Percentiles rank a stretch among this genome's conserved stretches.
Evolutionary conservation across 2,329 filamentous ascomycete genomes (phyloP).

Genomic region (Coniochaeta pulveracea): DNA sequence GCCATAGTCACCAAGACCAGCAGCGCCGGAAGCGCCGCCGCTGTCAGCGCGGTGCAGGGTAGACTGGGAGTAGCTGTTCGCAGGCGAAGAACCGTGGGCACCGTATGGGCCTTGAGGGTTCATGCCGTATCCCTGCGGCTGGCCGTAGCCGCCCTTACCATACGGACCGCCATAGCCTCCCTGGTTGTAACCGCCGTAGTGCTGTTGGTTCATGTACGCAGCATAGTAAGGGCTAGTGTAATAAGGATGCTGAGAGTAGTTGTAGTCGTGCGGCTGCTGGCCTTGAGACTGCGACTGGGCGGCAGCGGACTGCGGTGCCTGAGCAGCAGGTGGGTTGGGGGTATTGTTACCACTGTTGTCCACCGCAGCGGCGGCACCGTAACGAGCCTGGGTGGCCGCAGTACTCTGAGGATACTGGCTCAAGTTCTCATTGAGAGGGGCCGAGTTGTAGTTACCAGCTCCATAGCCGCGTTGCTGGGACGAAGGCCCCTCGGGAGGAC

Average conservation of each 20-base stretch:
- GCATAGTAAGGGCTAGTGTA: slow-evolving; percentile 52
- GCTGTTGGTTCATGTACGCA: slow-evolving; percentile 43
- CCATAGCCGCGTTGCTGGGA: slow-evolving; percentile 49
- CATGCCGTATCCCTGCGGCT: slow-evolving; percentile 43
- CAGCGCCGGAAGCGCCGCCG: slow-evolving; percentile 30
- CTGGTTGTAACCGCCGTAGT: slow-evolving; percentile 39
- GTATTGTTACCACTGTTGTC: slow-evolving; percentile 88
- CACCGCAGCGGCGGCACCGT: slow-evolving; percentile 32
- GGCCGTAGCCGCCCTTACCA: slow-evolving; percentile 42
- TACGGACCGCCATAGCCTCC: slow-evolving; percentile 41
- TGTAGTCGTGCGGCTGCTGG: slow-evolving; percentile 33
- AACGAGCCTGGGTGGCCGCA: slow-evolving; percentile 51
- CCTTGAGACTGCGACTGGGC: slow-evolving; percentile 24
- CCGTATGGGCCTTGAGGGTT: slow-evolving; percentile 41
- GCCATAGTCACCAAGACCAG: slow-evolving; percentile 42
- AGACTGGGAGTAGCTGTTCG: slow-evolving; percentile 39
- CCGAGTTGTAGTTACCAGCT: slow-evolving; percentile 68
- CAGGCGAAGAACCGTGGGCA: slow-evolving; percentile 43
- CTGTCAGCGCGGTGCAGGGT: slow-evolving; percentile 39
- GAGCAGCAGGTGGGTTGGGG: slow-evolving; percentile 61
- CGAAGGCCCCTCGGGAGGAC: slow-evolving; percentile 61
- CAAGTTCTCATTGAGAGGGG: slow-evolving; percentile 50
- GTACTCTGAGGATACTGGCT: slow-evolving; percentile 68
- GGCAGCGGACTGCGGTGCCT: slow-evolving; percentile 27
- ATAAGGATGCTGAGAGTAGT: slow-evolving; percentile 45